Conservation (phyloP, 768 basidiomycete genomes). For the Crassisporium funariophilum region DNA sequence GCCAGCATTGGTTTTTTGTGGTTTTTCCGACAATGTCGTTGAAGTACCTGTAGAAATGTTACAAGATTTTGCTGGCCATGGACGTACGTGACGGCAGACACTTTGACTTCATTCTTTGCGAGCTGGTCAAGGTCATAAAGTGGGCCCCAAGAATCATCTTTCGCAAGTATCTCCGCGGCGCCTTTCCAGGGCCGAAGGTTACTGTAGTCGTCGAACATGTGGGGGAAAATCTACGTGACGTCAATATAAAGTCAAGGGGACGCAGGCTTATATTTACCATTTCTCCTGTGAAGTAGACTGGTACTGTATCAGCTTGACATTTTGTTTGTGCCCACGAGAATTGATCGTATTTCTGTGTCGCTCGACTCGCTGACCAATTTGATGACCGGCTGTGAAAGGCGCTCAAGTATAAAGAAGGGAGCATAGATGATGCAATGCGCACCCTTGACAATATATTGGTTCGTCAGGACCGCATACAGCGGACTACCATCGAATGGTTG, state of each 20-base stretch:
- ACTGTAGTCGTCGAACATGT: constrained; percentile 50
- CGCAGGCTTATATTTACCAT: constrained; percentile 35
- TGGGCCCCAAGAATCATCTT: constrained; percentile 42
- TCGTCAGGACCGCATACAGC: constrained; percentile 52
- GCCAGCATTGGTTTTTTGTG: too few species aligned
- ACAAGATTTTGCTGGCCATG: too few species aligned
- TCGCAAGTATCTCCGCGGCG: constrained; percentile 48
- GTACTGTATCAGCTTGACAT: constrained; percentile 30
- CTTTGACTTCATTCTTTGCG: constrained; percentile 49
- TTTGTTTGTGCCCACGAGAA: constrained; percentile 48
- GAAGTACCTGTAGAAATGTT: constrained; percentile 24
- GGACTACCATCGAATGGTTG: constrained; percentile 51
- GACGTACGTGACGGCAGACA: constrained; percentile 52
- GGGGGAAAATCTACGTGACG: constrained; percentile 40
- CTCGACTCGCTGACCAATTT: constrained; percentile 50
- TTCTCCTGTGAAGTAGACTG: constrained; percentile 51
- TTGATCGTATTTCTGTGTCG: constrained; percentile 34
- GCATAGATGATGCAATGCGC: constrained; percentile 2
- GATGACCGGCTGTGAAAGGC: constrained; percentile 36
- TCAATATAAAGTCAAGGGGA: background rate
- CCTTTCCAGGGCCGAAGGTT: constrained; percentile 51
- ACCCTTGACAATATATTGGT: constrained; percentile 54
- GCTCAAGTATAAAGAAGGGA: background rate
- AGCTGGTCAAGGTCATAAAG: constrained; percentile 49
- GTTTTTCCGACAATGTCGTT: too few species aligned